Percentiles rank a stretch among this genome's conserved stretches.
These are phyloP conservation scores for Fusarium sp. DNA, from an alignment of 2,329 filamentous ascomycete genomes.

Conservation along the genomic window DNA sequence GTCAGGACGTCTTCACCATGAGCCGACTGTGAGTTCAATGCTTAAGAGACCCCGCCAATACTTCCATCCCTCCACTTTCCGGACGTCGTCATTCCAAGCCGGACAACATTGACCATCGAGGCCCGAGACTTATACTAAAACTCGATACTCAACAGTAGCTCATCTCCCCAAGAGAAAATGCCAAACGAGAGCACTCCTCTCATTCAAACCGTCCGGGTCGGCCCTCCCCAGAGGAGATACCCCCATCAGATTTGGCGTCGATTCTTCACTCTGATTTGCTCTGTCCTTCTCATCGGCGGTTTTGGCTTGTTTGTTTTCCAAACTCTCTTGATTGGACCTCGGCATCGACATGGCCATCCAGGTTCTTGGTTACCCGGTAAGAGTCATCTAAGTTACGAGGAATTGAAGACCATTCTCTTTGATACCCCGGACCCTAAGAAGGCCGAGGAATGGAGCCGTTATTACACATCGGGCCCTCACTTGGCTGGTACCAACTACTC, in stretches of 20 bases:
- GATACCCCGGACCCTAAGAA: constrained; percentile 70
- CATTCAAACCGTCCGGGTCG: constrained; percentile 73
- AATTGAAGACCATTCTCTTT: constrained; percentile 70
- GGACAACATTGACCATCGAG: constrained; percentile 1
- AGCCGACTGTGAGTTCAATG: constrained; percentile 44
- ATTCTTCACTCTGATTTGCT: constrained; percentile 74
- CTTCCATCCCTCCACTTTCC: constrained; percentile 28
- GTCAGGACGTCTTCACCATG: constrained; percentile 36
- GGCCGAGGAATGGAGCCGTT: constrained; percentile 80
- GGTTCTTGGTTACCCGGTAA: constrained; percentile 50
- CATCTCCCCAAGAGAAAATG: constrained; percentile 53
- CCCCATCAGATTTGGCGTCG: constrained; percentile 73
- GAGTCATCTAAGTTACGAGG: constrained; percentile 57
- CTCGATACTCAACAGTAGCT: constrained; percentile 15
- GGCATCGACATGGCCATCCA: constrained; percentile 53
- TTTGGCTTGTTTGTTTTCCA: constrained; percentile 66
- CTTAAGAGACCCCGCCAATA: constrained; percentile 2
- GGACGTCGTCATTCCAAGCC: constrained; percentile 19
- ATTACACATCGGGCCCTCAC: constrained; percentile 84
- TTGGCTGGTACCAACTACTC: constrained; percentile 84
- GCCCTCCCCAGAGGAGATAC: constrained; percentile 68
- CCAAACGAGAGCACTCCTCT: constrained; percentile 74
- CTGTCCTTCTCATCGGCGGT: constrained; percentile 67
- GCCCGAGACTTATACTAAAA: constrained; percentile 18
- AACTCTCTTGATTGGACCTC: constrained; percentile 60